These are phyloP conservation scores for Alloascoidea africana DNA, from an alignment of 805 yeast species.

Conservation along the genomic window DNA sequence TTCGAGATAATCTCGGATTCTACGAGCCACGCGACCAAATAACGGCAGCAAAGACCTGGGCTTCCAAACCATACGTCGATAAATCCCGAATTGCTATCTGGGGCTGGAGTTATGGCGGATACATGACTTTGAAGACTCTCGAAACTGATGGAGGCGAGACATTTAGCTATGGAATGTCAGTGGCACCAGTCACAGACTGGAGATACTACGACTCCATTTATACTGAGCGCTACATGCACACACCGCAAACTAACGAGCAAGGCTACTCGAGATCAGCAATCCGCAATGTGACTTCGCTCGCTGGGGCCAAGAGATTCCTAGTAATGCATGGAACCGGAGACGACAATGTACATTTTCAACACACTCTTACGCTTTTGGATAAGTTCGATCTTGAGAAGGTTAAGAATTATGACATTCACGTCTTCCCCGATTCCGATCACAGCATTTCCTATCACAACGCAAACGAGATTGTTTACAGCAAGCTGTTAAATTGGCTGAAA, in stretches of 20 bases:
- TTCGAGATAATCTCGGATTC: conserved; percentile 69
- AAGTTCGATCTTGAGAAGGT: conserved; percentile 50
- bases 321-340: conserved; percentile 96
- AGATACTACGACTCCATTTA: conserved; percentile 79
- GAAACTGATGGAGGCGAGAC: conserved; percentile 65
- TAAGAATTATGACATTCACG: conserved; percentile 78
- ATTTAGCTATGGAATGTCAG: conserved; percentile 84
- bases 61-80: conserved; percentile 48
- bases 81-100: conserved; percentile 62
- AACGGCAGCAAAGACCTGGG: conserved; percentile 65
- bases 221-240: conserved; percentile 89
- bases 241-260: conserved; percentile 62
- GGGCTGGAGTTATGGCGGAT: conserved; percentile 99
- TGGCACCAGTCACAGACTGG: conserved; percentile 98
- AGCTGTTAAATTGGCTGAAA: conserved; percentile 53
- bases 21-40: conserved; percentile 82
- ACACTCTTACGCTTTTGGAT: conserved; percentile 67
- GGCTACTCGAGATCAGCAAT: conserved; percentile 53
- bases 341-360: conserved; percentile 93
- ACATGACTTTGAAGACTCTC: conserved; percentile 75
- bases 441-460: conserved; percentile 72
- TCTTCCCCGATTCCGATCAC: conserved; percentile 92
- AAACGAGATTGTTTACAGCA: conserved; percentile 52
- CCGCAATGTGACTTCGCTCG: conserved; percentile 38
- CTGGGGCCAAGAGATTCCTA: conserved; percentile 50